Conservation (phyloP, 345 rosid genomes). For the Ceriops zippeliana region DNA sequence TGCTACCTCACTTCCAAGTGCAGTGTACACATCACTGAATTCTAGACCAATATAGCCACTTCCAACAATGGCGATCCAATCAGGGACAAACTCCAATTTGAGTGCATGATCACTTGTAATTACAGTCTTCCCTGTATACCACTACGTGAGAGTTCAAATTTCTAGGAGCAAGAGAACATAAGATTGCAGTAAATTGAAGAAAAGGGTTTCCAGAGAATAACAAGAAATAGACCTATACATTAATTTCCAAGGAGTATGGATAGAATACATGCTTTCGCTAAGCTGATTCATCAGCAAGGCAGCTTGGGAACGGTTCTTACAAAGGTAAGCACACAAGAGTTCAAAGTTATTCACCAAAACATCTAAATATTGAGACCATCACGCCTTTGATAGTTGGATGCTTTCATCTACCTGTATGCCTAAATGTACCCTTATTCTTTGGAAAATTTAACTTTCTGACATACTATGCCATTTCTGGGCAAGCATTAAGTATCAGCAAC, state of each 20-base stretch:
- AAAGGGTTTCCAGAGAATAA: neutral
- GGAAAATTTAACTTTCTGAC: too few relatives aligned
- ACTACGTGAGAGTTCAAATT: slow-evolving; percentile 14
- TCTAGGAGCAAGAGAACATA: slow-evolving; percentile 8
- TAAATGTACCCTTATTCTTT: too few relatives aligned
- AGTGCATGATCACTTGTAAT: slow-evolving; percentile 99
- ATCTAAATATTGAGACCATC: neutral
- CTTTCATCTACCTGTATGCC: too few relatives aligned
- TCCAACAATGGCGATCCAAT: slow-evolving; percentile 98
- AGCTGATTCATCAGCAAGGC: neutral
- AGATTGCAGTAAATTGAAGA: slow-evolving; percentile 4
- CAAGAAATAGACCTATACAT: neutral
- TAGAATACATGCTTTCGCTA: neutral
- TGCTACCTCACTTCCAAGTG: slow-evolving; percentile 97
- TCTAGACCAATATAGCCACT: slow-evolving; percentile 99
- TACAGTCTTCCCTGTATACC: slow-evolving; percentile 85
- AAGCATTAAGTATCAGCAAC: too few relatives aligned
- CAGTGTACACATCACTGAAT: slow-evolving; percentile 99
- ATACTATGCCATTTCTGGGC: too few relatives aligned
- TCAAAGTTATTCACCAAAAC: neutral
- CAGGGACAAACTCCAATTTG: slow-evolving; percentile 90
- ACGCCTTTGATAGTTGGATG: too few relatives aligned
- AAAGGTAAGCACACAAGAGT: neutral
- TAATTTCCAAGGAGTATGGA: neutral
- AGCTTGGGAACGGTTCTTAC: neutral